Evolutionary conservation across 257 asterid genomes (phyloP).

Genomic region (Gentiana dahurica): DNA sequence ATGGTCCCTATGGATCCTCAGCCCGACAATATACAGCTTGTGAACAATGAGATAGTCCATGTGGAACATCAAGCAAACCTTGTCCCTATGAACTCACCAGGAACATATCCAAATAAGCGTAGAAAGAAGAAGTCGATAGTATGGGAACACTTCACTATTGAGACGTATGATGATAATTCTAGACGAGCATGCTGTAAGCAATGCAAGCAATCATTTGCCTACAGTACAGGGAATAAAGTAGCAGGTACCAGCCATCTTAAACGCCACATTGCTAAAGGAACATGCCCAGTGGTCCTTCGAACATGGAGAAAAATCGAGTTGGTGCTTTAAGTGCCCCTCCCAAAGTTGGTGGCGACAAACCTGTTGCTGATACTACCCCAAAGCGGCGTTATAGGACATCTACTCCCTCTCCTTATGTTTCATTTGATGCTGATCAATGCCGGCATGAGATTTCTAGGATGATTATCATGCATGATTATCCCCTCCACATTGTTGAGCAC

Average conservation of each 20-base stretch:
- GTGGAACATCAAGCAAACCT: conserved; percentile 35
- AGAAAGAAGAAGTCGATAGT: conserved; percentile 91
- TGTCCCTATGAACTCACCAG: conserved; percentile 16
- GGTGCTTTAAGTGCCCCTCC: conserved; percentile 68
- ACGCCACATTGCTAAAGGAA: conserved; percentile 91
- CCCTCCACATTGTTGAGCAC: conserved; percentile 94
- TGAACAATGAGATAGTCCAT: conserved; percentile 44
- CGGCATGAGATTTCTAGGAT: conserved; percentile 78
- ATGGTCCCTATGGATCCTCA: conserved; percentile 47
- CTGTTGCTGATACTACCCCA: conserved; percentile 45
- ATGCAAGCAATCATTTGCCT: conserved; percentile 97
- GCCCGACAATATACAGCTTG: conserved; percentile 19
- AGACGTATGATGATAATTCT: conserved; percentile 57
- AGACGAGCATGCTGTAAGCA: conserved; percentile 91
- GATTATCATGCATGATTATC: conserved; percentile 95
- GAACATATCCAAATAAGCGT: conserved; percentile 33
- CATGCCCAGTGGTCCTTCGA: conserved; percentile 75
- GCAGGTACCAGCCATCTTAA: conserved; percentile 99
- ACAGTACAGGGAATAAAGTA: conserved; percentile 89
- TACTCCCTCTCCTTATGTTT: conserved; percentile 31
- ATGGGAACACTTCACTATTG: conserved; percentile 97
- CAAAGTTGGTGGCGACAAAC: conserved; percentile 32
- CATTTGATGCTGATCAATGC: conserved; percentile 80
- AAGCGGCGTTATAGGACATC: conserved; percentile 59
- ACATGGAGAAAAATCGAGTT: conserved; percentile 41